phyloP scores from a whole-genome alignment of 2,329 filamentous ascomycete genomes.

The Ceratocystis diversiconidia region DNA sequence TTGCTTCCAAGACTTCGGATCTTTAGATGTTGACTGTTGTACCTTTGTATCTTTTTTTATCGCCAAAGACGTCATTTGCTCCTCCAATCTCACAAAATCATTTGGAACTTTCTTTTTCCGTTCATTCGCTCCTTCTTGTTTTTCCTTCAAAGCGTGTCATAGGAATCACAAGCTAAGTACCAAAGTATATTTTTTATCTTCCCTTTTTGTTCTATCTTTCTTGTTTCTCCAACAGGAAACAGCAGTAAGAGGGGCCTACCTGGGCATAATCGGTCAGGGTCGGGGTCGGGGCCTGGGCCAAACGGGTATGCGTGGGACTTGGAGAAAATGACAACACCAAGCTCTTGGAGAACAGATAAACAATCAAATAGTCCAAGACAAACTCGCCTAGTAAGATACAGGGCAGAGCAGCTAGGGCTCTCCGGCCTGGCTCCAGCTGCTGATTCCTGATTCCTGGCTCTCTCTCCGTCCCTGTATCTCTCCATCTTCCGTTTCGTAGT shows the following conservation, averaged over 20 bases:
- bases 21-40: not conserved
- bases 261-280: not conserved
- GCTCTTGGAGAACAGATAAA: not conserved
- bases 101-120: not conserved
- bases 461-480: not conserved
- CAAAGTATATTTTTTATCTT: not conserved
- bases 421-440: not conserved
- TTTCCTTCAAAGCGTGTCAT: not conserved
- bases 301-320: not conserved
- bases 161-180: conserved; percentile 1
- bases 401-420: no score
- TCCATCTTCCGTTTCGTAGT: not conserved
- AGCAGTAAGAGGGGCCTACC: not conserved
- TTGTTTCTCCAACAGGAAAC: not conserved
- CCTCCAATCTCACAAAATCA: not conserved
- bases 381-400: no score
- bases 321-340: not conserved
- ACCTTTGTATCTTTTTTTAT: not conserved
- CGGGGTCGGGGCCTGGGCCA: not conserved
- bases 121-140: not conserved
- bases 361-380: no score
- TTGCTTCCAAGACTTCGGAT: not conserved
- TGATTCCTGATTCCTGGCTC: not conserved
- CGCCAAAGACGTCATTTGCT: not conserved
- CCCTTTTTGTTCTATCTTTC: not conserved